Base-by-base conservation (phyloP, 129 eudicot species). In the Flaveria sonorensis region DNA sequence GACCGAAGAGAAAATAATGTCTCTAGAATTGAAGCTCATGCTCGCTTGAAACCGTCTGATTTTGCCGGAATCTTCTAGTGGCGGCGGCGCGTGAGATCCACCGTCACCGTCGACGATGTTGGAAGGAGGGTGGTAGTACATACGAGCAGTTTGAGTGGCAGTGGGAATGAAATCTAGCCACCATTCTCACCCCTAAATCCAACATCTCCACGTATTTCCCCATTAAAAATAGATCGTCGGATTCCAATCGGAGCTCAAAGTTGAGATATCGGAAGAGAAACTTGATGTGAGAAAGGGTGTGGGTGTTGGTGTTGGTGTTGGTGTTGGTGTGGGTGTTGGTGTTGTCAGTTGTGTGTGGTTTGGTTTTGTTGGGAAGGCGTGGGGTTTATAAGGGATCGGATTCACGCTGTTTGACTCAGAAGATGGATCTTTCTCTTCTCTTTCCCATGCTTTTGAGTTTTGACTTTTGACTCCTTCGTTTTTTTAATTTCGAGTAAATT, bases 61-160 rank as follows among this genome's bases (percentile, higher is more conserved):
- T 71, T 79, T 50, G 16, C 46, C 66, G 21, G 68, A 64, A 16
- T 65, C 83, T 64, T 64, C 69, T 1, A 63, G 7, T 55, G 60
- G 14, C 26, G 83, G 51, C 13, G 82, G 52, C 28, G 70, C 82
- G 18, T 79, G 65, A 36, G 78, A 39, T 62, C 47, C 67, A 68
- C 59, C 55, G 7, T 73, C 30, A 8, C 16, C 1, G 36, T 56
- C 39, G 1, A 46, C 66, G 8, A 52, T 1, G 42, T 71, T 68
- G 1, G 84, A 67, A 59, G 84, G 84, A 68, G 84, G 84, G 3
- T 80, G 84, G 39, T 80, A 80, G 16, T 80, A 80, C 80, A 80
- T 13, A 13, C 84, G 79, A 53, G 80, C 79, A 66, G 84, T 80
- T 57, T 80, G 84, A 42, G 79, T n/a, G 84, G n/a, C 84, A 73